phyloP scores from a whole-genome alignment of 2,329 filamentous ascomycete species.

The Colletotrichum sp. region DNA sequence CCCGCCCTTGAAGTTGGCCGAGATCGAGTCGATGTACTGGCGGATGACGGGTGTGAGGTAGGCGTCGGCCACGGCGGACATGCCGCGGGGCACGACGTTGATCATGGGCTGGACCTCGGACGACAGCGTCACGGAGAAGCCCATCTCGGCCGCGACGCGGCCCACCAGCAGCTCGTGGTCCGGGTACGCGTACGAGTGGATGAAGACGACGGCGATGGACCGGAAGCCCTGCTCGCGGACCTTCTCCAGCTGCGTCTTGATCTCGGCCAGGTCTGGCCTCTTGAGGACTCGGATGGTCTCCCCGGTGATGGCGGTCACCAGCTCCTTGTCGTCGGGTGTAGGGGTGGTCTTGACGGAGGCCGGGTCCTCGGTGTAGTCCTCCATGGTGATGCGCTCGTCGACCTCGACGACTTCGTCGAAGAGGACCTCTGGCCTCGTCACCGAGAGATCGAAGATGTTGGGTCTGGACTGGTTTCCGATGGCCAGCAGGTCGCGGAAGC shows the following conservation, averaged over 20 bases:
- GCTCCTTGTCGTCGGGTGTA: constrained; percentile 50
- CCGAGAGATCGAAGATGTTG: constrained; percentile 75
- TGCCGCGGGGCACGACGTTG: constrained; percentile 49
- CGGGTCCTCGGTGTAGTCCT: constrained; percentile 77
- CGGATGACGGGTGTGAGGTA: constrained; percentile 46
- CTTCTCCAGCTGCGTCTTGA: constrained; percentile 60
- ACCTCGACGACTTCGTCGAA: constrained; percentile 75
- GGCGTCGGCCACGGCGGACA: constrained; percentile 47
- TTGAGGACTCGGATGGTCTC: constrained; percentile 73
- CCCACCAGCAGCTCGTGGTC: constrained; percentile 54
- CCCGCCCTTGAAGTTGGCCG: constrained; percentile 39
- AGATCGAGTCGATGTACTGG: constrained; percentile 38
- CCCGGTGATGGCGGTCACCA: constrained; percentile 66
- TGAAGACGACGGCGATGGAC: constrained; percentile 63
- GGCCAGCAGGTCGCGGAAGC: constrained; percentile 73
- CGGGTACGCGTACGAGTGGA: constrained; percentile 72
- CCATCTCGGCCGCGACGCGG: constrained; percentile 40
- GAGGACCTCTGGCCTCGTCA: constrained; percentile 70
- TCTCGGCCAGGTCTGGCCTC: constrained; percentile 59
- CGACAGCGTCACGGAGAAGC: constrained; percentile 45
- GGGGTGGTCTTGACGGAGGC: constrained; percentile 51
- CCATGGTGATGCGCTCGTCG: constrained; percentile 76
- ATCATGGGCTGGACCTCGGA: constrained; percentile 46
- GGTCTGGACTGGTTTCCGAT: constrained; percentile 79
- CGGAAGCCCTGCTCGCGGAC: constrained; percentile 66